phyloP scores from a whole-genome alignment of 305 asterid species.

The Solanum hybrid region DNA sequence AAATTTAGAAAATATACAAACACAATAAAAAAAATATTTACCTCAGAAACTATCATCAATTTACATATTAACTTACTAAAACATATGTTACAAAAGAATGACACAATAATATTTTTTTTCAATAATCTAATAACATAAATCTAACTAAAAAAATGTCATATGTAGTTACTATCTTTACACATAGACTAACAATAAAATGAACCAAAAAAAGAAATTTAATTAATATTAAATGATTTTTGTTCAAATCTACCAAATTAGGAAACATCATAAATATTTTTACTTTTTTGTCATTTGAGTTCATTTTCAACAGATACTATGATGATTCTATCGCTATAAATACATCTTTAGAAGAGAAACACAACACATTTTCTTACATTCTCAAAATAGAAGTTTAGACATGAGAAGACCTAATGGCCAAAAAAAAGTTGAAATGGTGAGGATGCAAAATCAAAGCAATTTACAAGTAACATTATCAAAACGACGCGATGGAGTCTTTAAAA shows the following conservation, averaged over 20 bases:
- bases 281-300: no score
- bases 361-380: background rate
- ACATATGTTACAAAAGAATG: background rate
- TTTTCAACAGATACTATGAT: no score
- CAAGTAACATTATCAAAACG: no score
- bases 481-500: background rate
- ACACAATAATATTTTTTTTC: background rate
- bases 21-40: background rate
- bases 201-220: no score
- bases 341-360: background rate
- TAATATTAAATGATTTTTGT: background rate
- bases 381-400: background rate
- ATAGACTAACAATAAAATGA: background rate
- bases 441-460: no score
- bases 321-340: background rate
- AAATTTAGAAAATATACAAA: no score
- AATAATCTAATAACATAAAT: no score
- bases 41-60: no score
- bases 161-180: background rate
- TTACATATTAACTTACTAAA: no score
- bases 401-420: no score
- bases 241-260: background rate
- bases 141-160: background rate
- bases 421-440: no score
- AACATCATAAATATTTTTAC: no score